A percentile compares a stretch with the other conserved stretches of the same genome.
These are phyloP conservation scores for Fusarium brachygibbosum DNA, from an alignment of 2,329 filamentous ascomycete genomes.

Conservation along the genomic window DNA sequence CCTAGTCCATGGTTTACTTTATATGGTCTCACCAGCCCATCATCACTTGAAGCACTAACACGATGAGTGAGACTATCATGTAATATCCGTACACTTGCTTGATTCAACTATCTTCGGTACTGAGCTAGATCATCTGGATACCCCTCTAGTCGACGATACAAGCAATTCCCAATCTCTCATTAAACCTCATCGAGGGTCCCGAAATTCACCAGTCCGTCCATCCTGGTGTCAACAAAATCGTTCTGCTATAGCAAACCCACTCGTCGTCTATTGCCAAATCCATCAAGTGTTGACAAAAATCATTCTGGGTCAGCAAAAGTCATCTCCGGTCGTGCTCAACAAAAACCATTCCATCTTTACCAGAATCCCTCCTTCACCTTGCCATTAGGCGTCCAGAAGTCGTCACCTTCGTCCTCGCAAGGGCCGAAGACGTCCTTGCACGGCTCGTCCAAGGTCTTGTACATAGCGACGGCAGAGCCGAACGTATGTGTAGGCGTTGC, in stretches of 20 bases:
- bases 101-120: neutral
- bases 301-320: neutral
- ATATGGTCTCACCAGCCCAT: no score
- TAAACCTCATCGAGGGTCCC: no score
- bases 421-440: neutral
- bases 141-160: neutral
- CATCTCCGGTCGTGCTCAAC: no score
- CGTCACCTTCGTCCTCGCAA: neutral
- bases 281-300: neutral
- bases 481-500: neutral
- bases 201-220: no score
- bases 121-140: neutral
- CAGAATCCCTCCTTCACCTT: neutral
- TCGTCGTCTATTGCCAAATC: neutral
- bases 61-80: no score
- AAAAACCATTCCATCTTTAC: neutral
- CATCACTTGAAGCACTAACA: no score
- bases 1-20: no score
- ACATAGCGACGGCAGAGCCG: neutral
- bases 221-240: no score
- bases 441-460: neutral
- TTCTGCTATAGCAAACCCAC: neutral
- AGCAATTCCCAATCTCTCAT: neutral
- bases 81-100: no score
- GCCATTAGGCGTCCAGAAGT: neutral